phyloP scores from a whole-genome alignment of 768 basidiomycete species.

The Lactarius hengduanensis region DNA sequence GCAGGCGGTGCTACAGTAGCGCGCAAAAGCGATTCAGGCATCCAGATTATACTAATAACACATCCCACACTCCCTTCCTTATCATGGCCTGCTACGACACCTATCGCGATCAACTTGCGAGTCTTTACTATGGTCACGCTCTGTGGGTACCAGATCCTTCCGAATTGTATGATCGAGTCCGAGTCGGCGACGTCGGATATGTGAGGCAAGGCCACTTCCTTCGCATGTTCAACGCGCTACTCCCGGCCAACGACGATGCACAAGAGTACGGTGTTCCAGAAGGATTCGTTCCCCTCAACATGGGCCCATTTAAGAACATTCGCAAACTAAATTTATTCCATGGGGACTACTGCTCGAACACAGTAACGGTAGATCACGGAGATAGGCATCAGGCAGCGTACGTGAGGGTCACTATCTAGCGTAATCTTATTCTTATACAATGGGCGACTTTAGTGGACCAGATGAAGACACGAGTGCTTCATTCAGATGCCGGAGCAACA shows the following conservation, averaged over 20 bases:
- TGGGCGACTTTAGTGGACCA: constrained; percentile 2
- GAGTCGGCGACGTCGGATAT: constrained; percentile 30
- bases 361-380: constrained; percentile 2
- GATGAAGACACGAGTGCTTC: constrained; percentile 9
- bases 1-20: neutral
- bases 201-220: constrained; percentile 27
- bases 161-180: constrained; percentile 26
- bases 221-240: constrained; percentile 28
- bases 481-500: constrained; percentile 16
- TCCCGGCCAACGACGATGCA: constrained; percentile 11
- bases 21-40: neutral
- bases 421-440: neutral
- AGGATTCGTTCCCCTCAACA: constrained; percentile 13
- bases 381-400: constrained; percentile 12
- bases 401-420: neutral
- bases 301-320: constrained; percentile 17
- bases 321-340: neutral
- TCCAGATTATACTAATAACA: neutral
- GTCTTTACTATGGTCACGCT: constrained; percentile 1
- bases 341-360: constrained; percentile 14
- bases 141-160: constrained; percentile 29
- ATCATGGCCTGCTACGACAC: neutral
- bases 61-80: neutral
- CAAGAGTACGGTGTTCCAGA: constrained; percentile 12
- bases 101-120: neutral